Evolutionary conservation across 805 yeast species (phyloP).

Genomic region (Candida coquimbonensis): DNA sequence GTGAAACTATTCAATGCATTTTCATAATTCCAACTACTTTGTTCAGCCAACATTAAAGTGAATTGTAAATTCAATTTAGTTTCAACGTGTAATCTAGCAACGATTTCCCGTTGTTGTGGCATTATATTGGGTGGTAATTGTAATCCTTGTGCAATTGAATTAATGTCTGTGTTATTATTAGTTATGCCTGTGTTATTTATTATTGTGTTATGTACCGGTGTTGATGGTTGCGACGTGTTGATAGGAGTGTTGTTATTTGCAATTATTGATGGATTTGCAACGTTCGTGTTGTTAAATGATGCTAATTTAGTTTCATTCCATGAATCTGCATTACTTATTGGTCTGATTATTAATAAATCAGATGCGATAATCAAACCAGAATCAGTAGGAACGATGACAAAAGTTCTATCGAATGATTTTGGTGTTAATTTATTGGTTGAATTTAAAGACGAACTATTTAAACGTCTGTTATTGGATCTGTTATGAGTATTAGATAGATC

Average conservation of each 20-base stretch:
- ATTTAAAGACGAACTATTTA: not conserved
- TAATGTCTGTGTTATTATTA: too few relatives aligned
- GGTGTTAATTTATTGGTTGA: constrained; percentile 32
- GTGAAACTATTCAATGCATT: constrained; percentile 65
- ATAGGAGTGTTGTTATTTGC: constrained; percentile 1
- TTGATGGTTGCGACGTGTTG: constrained; percentile 1
- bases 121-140: constrained; percentile 15
- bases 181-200: too few relatives aligned
- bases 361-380: constrained; percentile 79
- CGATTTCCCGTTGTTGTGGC: constrained; percentile 58
- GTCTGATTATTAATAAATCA: constrained; percentile 68
- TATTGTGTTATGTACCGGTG: not conserved
- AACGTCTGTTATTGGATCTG: constrained; percentile 1
- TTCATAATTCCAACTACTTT: constrained; percentile 77
- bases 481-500: constrained; percentile 19
- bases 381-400: constrained; percentile 66
- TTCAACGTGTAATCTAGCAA: constrained; percentile 57
- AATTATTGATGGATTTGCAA: constrained; percentile 4
- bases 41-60: constrained; percentile 77
- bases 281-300: not conserved
- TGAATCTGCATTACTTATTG: constrained; percentile 45
- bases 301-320: constrained; percentile 36
- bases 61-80: constrained; percentile 76
- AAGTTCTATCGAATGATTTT: constrained; percentile 81
- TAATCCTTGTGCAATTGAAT: constrained; percentile 26